phyloP scores from a whole-genome alignment of 2,329 filamentous ascomycete species.

The Penicillium thymicola region DNA sequence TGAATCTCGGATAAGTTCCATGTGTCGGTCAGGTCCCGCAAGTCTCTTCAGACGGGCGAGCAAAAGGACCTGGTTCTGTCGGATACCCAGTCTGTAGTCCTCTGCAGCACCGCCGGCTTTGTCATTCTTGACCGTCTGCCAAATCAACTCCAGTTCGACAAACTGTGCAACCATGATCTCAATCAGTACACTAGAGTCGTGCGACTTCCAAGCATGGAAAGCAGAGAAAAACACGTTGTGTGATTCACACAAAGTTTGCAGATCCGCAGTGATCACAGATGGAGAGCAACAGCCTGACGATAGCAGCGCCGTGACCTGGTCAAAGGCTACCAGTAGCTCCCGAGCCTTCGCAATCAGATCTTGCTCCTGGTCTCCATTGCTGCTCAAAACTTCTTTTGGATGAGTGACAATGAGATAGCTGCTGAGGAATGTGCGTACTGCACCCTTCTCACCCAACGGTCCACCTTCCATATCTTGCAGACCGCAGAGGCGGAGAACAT shows the following conservation, averaged over 20 bases:
- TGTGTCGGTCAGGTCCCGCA: conserved; percentile 58
- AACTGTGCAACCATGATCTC: conserved; percentile 67
- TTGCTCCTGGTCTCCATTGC: conserved; percentile 60
- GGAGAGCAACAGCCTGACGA: conserved; percentile 41
- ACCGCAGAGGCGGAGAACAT: conserved; percentile 55
- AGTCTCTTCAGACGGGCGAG: conserved; percentile 61
- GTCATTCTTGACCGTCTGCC: conserved; percentile 65
- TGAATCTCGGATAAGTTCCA: conserved; percentile 58
- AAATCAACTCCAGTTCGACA: conserved; percentile 63
- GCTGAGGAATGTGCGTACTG: conserved; percentile 61
- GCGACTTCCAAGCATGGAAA: conserved; percentile 64
- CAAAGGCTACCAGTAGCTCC: conserved; percentile 56
- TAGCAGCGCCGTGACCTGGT: conserved; percentile 51
- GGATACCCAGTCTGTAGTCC: conserved; percentile 63
- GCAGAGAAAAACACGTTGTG: conserved; percentile 60
- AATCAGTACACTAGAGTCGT: conserved; percentile 60
- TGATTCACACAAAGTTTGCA: conserved; percentile 51
- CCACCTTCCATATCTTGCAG: conserved; percentile 52
- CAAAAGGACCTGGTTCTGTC: conserved; percentile 62
- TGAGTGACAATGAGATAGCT: conserved; percentile 62
- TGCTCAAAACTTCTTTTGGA: conserved; percentile 58
- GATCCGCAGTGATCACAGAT: conserved; percentile 46
- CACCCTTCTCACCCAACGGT: conserved; percentile 48
- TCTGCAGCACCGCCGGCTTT: conserved; percentile 59
- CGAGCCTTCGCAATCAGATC: conserved; percentile 60